A percentile compares a stretch with the other conserved stretches of the same genome.
These are phyloP conservation scores for Datisca glomerata DNA, from an alignment of 306 rosid species.

Conservation along the genomic window DNA sequence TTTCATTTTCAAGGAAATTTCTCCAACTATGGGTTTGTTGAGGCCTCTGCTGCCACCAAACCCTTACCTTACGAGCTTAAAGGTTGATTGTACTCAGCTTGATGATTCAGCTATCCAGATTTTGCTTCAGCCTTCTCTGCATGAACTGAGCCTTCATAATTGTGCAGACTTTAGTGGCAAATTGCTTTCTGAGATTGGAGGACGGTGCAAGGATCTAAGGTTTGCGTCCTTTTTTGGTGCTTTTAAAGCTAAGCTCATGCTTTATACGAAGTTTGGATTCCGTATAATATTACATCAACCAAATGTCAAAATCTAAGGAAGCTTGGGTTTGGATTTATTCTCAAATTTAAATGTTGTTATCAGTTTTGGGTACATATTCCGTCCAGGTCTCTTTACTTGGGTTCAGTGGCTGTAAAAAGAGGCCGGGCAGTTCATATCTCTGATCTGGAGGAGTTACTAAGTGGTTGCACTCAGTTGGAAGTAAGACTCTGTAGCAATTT, in stretches of 20 bases:
- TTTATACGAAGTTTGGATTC: not conserved
- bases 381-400: constrained; percentile 79
- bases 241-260: not conserved
- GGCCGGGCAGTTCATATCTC: constrained; percentile 69
- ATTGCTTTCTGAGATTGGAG: constrained; percentile 73
- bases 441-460: constrained; percentile 79
- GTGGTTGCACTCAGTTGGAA: constrained; percentile 75
- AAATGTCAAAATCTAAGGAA: not conserved
- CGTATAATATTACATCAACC: not conserved
- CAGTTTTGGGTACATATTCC: constrained; percentile 22
- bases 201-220: constrained; percentile 63
- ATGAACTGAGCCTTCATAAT: constrained; percentile 59
- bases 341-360: constrained; percentile 15
- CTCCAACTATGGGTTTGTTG: constrained; percentile 46
- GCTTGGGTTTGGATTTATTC: constrained; percentile 1
- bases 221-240: constrained; percentile 10
- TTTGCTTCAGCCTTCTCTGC: constrained; percentile 52
- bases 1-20: constrained; percentile 33
- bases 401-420: constrained; percentile 73
- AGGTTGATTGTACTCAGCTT: constrained; percentile 63
- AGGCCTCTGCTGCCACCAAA: constrained; percentile 68
- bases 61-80: constrained; percentile 46
- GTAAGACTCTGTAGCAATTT: constrained; percentile 38
- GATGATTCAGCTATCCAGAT: constrained; percentile 58
- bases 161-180: constrained; percentile 80